Evolutionary conservation across 768 basidiomycete genomes (phyloP).

Genomic region (Tylopilus rubrobrunneus): DNA sequence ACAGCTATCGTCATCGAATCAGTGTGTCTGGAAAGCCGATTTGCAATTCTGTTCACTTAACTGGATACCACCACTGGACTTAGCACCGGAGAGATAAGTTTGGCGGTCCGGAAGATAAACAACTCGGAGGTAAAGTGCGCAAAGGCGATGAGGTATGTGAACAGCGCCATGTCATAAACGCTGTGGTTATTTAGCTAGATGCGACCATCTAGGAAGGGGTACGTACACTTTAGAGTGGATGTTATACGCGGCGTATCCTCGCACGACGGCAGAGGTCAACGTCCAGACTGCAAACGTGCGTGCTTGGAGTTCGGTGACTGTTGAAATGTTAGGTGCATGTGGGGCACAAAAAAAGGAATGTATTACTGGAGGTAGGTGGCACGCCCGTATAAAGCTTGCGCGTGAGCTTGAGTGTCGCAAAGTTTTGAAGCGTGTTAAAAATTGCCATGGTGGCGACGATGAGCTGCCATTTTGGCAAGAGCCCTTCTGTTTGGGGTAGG

Average conservation of each 20-base stretch:
- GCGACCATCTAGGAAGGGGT: not conserved
- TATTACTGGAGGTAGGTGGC: constrained; percentile 37
- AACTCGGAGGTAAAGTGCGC: constrained; percentile 86
- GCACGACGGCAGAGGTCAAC: constrained; percentile 75
- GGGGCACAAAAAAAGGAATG: not conserved
- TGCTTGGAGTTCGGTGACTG: constrained; percentile 85
- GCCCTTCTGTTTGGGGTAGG: constrained; percentile 63
- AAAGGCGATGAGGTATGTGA: constrained; percentile 88
- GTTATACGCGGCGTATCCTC: constrained; percentile 86
- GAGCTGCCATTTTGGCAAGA: constrained; percentile 87
- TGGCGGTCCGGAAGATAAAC: constrained; percentile 76
- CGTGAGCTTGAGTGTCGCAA: constrained; percentile 71
- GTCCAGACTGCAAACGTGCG: constrained; percentile 94
- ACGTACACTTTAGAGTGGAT: constrained; percentile 77
- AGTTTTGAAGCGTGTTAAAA: constrained; percentile 86
- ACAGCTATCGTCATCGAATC: constrained; percentile 40
- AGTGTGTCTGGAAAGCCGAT: not conserved
- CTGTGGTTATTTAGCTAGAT: constrained; percentile 39
- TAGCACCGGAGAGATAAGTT: constrained; percentile 53
- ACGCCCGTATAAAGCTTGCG: constrained; percentile 64
- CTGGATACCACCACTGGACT: constrained; percentile 84
- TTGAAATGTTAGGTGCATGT: not conserved
- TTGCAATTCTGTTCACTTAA: constrained; percentile 41
- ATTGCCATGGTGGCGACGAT: constrained; percentile 71
- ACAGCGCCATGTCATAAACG: constrained; percentile 83